Conservation (phyloP, 2,329 filamentous ascomycete genomes). For the Arthrobotrys iridis region DNA sequence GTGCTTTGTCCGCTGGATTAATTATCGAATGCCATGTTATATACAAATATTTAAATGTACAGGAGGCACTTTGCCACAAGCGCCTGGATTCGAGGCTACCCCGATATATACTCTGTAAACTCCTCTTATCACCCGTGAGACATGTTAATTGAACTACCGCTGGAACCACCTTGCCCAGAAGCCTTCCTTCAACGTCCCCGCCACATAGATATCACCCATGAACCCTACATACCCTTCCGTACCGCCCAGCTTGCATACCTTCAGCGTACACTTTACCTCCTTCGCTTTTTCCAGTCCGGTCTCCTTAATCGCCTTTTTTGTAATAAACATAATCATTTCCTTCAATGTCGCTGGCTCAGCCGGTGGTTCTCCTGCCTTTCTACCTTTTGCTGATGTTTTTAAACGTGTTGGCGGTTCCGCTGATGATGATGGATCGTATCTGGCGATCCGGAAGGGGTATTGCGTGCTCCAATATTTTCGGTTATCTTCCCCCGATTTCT, state of each 20-base stretch:
- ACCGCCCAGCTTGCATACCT: not conserved
- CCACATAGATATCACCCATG: not conserved
- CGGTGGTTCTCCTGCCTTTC: not conserved
- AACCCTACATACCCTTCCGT: not conserved
- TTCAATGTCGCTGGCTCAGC: not conserved
- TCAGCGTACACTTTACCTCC: not conserved
- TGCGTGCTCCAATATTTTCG: not conserved
- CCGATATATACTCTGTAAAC: too few relatives aligned
- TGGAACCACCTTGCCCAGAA: not conserved
- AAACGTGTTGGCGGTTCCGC: not conserved
- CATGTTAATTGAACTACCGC: not conserved
- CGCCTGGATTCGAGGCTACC: too few relatives aligned
- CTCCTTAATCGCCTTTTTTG: not conserved
- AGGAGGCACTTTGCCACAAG: too few relatives aligned
- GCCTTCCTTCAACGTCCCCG: not conserved
- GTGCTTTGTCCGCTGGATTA: too few relatives aligned
- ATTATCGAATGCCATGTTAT: too few relatives aligned
- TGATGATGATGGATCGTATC: not conserved
- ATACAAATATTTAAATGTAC: too few relatives aligned
- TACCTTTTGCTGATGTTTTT: not conserved
- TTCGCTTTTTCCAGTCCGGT: not conserved
- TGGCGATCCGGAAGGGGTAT: not conserved
- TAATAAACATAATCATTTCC: not conserved
- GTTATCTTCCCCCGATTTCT: not conserved
- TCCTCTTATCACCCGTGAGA: too few relatives aligned